Percentiles rank a stretch among this genome's conserved stretches.
These are phyloP conservation scores for Vinca minor DNA, from an alignment of 257 asterid species.

Conservation along the genomic window DNA sequence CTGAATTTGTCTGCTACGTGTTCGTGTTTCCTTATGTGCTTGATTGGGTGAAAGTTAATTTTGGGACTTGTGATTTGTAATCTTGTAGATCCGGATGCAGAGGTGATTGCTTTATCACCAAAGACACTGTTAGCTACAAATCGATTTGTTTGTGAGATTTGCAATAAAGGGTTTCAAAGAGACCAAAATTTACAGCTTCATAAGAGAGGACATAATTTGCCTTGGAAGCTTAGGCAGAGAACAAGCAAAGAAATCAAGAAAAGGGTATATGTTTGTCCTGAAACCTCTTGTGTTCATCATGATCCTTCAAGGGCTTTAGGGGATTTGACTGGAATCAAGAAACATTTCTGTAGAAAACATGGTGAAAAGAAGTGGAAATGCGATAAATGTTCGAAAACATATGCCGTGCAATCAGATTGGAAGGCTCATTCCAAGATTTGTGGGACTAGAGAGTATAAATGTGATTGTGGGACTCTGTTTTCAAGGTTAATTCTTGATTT, in stretches of 20 bases:
- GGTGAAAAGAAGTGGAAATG: slow-evolving; percentile 94
- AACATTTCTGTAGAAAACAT: slow-evolving; percentile 81
- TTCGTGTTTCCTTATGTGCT: too few species aligned
- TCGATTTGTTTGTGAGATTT: slow-evolving; percentile 78
- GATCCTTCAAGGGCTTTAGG: slow-evolving; percentile 75
- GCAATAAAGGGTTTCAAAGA: slow-evolving; percentile 78
- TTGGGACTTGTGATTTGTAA: slow-evolving; percentile 6
- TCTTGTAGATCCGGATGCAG: slow-evolving; percentile 74
- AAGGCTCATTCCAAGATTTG: slow-evolving; percentile 84
- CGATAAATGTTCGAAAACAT: slow-evolving; percentile 68
- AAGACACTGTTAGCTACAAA: slow-evolving; percentile 61
- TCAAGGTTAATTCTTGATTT: slow-evolving; percentile 38
- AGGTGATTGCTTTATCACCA: slow-evolving; percentile 78
- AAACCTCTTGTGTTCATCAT: slow-evolving; percentile 67
- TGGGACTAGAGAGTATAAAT: slow-evolving; percentile 78
- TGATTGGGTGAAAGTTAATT: background rate
- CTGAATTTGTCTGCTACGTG: too few species aligned
- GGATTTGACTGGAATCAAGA: slow-evolving; percentile 82
- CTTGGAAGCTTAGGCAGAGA: slow-evolving; percentile 80
- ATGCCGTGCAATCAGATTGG: slow-evolving; percentile 91
- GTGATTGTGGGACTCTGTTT: slow-evolving; percentile 81
- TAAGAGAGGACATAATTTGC: slow-evolving; percentile 77
- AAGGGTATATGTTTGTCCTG: slow-evolving; percentile 80
- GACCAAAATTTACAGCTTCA: slow-evolving; percentile 93
- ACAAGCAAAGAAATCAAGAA: slow-evolving; percentile 55